Evolutionary conservation across 495 filamentous ascomycete genomes (phyloP).

Genomic region (Cercophora sp.): DNA sequence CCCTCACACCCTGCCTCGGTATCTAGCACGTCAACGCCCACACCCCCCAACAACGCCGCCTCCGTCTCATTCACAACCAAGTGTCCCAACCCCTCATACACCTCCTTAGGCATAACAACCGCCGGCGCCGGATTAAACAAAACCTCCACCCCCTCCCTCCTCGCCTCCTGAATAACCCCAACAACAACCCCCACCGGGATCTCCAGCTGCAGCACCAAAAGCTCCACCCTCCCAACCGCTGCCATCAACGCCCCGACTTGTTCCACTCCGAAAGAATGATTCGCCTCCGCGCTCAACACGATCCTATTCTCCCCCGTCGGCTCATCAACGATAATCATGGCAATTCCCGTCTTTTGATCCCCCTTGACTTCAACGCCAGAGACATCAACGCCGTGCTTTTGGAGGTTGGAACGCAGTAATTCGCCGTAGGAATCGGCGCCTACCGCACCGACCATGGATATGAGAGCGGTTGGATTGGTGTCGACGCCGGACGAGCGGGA

Average conservation of each 20-base stretch:
- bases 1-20: conserved; percentile 37
- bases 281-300: conserved; percentile 75
- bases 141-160: conserved; percentile 50
- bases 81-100: conserved; percentile 66
- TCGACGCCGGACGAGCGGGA: conserved; percentile 34
- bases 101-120: conserved; percentile 60
- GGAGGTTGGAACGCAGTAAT: conserved; percentile 47
- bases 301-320: conserved; percentile 84
- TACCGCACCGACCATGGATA: conserved; percentile 81
- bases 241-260: conserved; percentile 8
- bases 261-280: conserved; percentile 44
- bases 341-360: conserved; percentile 67
- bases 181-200: conserved; percentile 71
- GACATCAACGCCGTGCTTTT: conserved; percentile 59
- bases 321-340: conserved; percentile 77
- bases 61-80: conserved; percentile 91
- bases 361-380: conserved; percentile 45
- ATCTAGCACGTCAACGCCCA: conserved; percentile 46
- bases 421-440: conserved; percentile 65
- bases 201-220: conserved; percentile 87
- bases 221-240: conserved; percentile 40
- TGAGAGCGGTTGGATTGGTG: conserved; percentile 45
- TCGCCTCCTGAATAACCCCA: conserved; percentile 55
- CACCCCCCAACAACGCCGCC: conserved; percentile 63
- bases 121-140: conserved; percentile 87